Conservation (phyloP, 2,329 filamentous ascomycete species). For the Tolypocladium nubicola region DNA sequence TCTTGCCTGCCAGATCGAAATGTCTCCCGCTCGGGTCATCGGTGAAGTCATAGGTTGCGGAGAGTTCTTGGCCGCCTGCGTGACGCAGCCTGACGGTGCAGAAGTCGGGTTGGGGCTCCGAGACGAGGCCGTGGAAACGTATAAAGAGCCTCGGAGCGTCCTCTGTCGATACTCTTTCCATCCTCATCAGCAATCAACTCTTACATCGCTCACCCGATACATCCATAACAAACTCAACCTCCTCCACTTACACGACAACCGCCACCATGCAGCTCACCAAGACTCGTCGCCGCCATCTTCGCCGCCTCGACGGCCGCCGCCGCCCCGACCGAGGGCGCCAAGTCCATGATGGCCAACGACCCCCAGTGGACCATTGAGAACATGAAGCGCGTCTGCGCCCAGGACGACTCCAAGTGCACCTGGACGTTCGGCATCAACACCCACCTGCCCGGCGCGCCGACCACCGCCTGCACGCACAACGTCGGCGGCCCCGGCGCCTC, state of each 20-base stretch:
- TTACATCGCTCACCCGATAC: background rate
- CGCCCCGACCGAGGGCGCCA: constrained; percentile 18
- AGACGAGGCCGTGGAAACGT: background rate
- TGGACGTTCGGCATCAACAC: constrained; percentile 34
- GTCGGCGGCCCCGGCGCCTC: constrained; percentile 22
- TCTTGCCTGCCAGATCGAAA: background rate
- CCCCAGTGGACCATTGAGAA: constrained; percentile 31
- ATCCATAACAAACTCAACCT: background rate
- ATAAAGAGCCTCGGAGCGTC: background rate
- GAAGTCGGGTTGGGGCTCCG: background rate
- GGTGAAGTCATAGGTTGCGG: background rate
- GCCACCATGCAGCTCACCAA: constrained; percentile 32
- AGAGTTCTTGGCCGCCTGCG: background rate
- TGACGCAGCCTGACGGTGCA: background rate
- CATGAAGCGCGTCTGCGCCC: constrained; percentile 29
- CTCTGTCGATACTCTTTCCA: background rate
- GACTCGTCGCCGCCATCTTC: constrained; percentile 22
- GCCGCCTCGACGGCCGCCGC: constrained; percentile 24
- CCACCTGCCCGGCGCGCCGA: constrained; percentile 10
- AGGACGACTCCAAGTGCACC: constrained; percentile 26
- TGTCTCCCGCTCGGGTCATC: background rate
- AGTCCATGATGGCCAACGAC: constrained; percentile 28
- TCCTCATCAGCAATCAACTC: background rate
- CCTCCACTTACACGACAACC: background rate
- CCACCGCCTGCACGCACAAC: constrained; percentile 10